Percentiles rank a stretch among this genome's conserved stretches.
These are phyloP conservation scores for Epichloe aotearoae DNA, from an alignment of 2,329 filamentous ascomycete species.

Conservation along the genomic window DNA sequence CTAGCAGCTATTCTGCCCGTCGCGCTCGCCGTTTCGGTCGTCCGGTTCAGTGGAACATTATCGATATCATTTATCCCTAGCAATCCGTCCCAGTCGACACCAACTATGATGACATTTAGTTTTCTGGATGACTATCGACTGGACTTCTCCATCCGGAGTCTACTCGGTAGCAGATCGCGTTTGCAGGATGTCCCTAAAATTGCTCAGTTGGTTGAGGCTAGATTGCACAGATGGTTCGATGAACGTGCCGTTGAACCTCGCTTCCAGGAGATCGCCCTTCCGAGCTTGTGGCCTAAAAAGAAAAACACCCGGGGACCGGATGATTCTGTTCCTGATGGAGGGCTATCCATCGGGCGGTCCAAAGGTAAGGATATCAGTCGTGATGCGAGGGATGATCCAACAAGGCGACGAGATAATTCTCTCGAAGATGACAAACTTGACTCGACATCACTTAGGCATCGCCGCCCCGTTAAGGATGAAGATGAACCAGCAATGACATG, in stretches of 20 bases:
- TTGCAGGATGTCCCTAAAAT: constrained; percentile 83
- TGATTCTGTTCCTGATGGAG: constrained; percentile 35
- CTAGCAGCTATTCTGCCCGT: constrained; percentile 82
- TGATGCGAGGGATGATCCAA: constrained; percentile 37
- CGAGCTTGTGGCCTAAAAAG: constrained; percentile 72
- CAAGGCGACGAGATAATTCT: constrained; percentile 26
- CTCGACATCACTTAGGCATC: constrained; percentile 24
- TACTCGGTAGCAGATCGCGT: constrained; percentile 66
- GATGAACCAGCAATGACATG: constrained; percentile 33
- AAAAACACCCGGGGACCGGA: constrained; percentile 68
- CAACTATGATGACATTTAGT: constrained; percentile 86
- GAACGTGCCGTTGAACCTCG: constrained; percentile 74
- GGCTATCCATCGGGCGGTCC: constrained; percentile 34
- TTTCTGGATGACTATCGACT: constrained; percentile 82
- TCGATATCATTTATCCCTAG: constrained; percentile 86
- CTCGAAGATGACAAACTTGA: constrained; percentile 30
- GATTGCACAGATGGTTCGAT: constrained; percentile 78
- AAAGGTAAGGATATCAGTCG: constrained; percentile 41
- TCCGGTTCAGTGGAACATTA: constrained; percentile 87
- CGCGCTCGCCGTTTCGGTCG: constrained; percentile 79
- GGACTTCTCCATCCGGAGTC: constrained; percentile 67
- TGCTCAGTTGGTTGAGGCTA: constrained; percentile 66
- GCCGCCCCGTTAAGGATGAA: constrained; percentile 24
- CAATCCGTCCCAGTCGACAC: constrained; percentile 52
- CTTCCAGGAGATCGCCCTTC: constrained; percentile 76